Percentiles rank a stretch among this genome's conserved stretches.
These are phyloP conservation scores for Fusarium sororula DNA, from an alignment of 2,329 filamentous ascomycete genomes.

Conservation along the genomic window DNA sequence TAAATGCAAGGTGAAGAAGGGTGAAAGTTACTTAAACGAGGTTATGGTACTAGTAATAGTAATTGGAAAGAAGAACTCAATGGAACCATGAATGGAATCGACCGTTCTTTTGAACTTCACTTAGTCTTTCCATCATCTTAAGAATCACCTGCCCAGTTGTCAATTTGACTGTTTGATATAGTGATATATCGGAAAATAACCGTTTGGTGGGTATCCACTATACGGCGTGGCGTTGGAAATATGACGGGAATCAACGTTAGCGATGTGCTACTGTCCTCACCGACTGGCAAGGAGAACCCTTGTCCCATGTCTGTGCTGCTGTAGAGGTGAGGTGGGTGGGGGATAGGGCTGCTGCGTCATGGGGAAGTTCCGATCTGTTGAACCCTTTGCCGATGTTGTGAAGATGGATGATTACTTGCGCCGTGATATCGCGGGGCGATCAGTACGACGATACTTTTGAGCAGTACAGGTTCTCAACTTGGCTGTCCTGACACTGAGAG, in stretches of 20 bases:
- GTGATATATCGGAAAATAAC: not conserved
- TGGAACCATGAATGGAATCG: not conserved
- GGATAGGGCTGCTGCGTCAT: not conserved
- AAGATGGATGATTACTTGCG: not conserved
- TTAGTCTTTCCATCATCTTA: too few relatives aligned
- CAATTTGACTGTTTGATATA: not conserved
- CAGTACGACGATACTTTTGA: too few relatives aligned
- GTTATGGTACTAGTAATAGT: not conserved
- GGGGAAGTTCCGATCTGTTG: not conserved
- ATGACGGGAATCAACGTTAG: not conserved
- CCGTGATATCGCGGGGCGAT: too few relatives aligned
- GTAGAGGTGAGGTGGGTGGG: not conserved
- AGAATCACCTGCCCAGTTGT: not conserved
- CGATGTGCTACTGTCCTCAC: not conserved
- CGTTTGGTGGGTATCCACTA: not conserved
- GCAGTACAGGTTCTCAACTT: rapidly evolving
- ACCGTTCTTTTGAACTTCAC: not conserved
- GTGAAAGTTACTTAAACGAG: not conserved
- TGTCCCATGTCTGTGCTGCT: not conserved
- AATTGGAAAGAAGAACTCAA: not conserved
- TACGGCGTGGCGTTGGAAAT: not conserved
- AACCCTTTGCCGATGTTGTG: not conserved
- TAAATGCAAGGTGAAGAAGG: too few relatives aligned
- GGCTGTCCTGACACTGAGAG: rapidly evolving
- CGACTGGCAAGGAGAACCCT: not conserved